Base-by-base conservation (phyloP, 768 basidiomycete species). In the Cystofilobasidium capitatum region DNA sequence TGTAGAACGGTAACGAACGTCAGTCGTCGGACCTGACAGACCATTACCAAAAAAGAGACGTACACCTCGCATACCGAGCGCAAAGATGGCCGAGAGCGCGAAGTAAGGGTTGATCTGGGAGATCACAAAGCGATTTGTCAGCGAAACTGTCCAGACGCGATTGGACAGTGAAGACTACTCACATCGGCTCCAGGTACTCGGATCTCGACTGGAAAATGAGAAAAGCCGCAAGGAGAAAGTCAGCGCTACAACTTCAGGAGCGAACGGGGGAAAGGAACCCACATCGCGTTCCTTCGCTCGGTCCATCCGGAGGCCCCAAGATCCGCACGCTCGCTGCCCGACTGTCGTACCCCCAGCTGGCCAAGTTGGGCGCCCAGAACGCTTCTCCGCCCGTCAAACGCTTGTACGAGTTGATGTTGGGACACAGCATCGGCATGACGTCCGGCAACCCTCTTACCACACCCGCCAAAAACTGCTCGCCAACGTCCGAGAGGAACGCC, bases 151-250 rank as follows among this genome's bases (percentile, higher is more conserved):
- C 2, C 17, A 66, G 16, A 29, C 3, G 47, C 9, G 35, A n/a
- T 33, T 33, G 10, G 42, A 37, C 40, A 22, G 29, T 47, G 44
- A 42, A 31, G 33, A 9, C 0, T 17, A 73, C 78, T 71, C 84
- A 97, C 90, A 74, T 99, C 96, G 44, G 96, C 96, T 31, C 96
- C 96, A 1, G 96, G 93, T 22, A 98, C 84, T 63, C 96, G 87
- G 17, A 99, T 79, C 79, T 99, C 96, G 73, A 99, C 64, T 65
- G 55, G 4, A n/a, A n/a, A 16, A 3, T 12, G 10, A 22, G 16
- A 24, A 29, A 22, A 12, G 40, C 24, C n/a, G 29, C 1, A 13
- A n/a, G 12, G 22, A 17, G 26, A 65, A 26, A 57, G 24, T 36
- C 29, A 20, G 2, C 40, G 16, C 20, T 13, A 39, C 29, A 42